Percentiles rank a stretch among this genome's conserved stretches.
phyloP scores from a whole-genome alignment of 192 early-diverging fungal species.

The Coemansia sp. region DNA sequence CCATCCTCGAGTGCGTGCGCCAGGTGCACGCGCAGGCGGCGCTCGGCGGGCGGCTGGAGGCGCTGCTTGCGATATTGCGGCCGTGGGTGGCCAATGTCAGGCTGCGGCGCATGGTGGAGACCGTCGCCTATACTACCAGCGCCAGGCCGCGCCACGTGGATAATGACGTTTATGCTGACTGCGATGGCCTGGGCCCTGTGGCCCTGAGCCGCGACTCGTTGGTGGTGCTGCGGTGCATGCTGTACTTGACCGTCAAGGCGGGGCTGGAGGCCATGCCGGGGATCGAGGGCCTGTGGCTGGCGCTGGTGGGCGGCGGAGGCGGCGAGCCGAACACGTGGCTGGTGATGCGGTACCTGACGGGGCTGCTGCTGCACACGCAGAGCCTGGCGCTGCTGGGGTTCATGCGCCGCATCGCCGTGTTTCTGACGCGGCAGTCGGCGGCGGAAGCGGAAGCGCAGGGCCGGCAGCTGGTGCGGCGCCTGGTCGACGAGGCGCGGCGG shows the following conservation, averaged over 20 bases:
- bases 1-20: conserved; percentile 37
- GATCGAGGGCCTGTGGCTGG: conserved; percentile 46
- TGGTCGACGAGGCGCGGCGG: conserved; percentile 27
- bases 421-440: conserved; percentile 44
- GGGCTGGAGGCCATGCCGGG: conserved; percentile 16
- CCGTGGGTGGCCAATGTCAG: conserved; percentile 49
- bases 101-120: conserved; percentile 12
- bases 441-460: conserved; percentile 15
- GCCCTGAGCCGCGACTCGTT: conserved; percentile 39
- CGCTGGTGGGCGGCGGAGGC: conserved; percentile 4
- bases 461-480: conserved; percentile 19
- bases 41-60: not conserved
- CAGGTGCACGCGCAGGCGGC: conserved; percentile 35
- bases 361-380: conserved; percentile 20
- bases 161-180: conserved; percentile 1
- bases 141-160: not conserved
- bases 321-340: conserved; percentile 29
- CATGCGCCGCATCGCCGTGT: conserved; percentile 46
- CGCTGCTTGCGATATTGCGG: conserved; percentile 13
- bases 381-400: conserved; percentile 29
- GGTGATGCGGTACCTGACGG: conserved; percentile 33
- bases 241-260: conserved; percentile 34
- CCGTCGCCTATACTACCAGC: no score
- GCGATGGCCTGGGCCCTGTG: conserved; percentile 13
- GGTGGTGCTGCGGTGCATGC: conserved; percentile 49